A percentile compares a stretch with the other conserved stretches of the same genome.
Evolutionary conservation across 2,329 filamentous ascomycete genomes (phyloP).

Genomic region (Stemphylium beticola): DNA sequence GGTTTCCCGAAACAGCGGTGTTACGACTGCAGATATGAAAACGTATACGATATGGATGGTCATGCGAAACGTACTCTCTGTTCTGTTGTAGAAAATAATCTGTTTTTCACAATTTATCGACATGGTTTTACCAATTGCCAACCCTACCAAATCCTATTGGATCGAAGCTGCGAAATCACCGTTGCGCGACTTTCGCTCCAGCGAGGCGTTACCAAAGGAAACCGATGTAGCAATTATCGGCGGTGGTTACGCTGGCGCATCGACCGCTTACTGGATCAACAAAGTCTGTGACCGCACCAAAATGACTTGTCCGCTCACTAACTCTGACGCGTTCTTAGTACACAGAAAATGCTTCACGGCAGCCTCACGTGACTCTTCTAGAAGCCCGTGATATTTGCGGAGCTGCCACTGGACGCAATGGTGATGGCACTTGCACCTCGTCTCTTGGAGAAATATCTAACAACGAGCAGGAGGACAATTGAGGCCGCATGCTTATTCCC

Average conservation of each 20-base stretch:
- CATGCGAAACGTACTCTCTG: too few relatives aligned
- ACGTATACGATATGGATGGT: too few relatives aligned
- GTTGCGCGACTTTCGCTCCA: conserved; percentile 15
- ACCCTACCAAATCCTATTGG: conserved; percentile 20
- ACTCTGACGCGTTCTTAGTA: conserved; percentile 9
- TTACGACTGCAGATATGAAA: too few relatives aligned
- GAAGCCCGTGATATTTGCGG: conserved; percentile 19
- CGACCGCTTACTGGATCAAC: conserved; percentile 21
- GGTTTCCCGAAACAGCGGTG: too few relatives aligned
- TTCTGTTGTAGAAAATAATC: neutral
- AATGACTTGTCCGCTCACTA: neutral
- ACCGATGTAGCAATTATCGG: conserved; percentile 24
- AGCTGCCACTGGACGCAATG: conserved; percentile 18
- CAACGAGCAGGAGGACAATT: conserved; percentile 16
- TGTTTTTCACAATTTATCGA: neutral
- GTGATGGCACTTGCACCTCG: neutral
- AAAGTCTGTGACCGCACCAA: conserved; percentile 10
- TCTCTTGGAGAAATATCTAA: neutral
- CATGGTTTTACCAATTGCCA: conserved; percentile 14
- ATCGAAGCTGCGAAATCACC: conserved; percentile 18
- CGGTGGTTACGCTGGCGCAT: conserved; percentile 17
- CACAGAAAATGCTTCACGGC: conserved; percentile 9
- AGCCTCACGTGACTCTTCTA: conserved; percentile 17
- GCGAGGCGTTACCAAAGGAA: conserved; percentile 9
- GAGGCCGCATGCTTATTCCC: conserved; percentile 18